Conservation (phyloP, 306 rosid genomes). For the Citrullus colocynthis region DNA sequence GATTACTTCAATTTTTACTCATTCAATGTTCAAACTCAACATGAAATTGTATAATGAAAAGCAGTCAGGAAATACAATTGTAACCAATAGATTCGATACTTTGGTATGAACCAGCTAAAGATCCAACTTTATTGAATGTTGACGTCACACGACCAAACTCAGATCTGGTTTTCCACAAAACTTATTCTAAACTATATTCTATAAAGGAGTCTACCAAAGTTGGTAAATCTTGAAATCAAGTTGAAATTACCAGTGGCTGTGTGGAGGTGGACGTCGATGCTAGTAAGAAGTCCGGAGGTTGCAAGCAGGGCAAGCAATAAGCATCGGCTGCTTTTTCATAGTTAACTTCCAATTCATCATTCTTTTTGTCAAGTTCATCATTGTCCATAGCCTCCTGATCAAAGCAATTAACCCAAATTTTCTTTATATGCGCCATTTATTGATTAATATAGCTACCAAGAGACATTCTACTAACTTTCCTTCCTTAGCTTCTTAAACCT, state of each 20-base stretch:
- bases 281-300: constrained; percentile 32
- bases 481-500: no score
- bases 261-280: constrained; percentile 37
- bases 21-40: not conserved
- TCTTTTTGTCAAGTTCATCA: constrained; percentile 51
- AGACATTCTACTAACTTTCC: not conserved
- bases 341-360: constrained; percentile 37
- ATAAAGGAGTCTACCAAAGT: not conserved
- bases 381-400: constrained; percentile 58
- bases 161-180: not conserved
- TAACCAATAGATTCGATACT: not conserved
- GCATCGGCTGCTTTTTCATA: constrained; percentile 52
- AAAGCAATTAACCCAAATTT: not conserved
- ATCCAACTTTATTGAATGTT: not conserved
- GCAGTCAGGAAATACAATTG: not conserved
- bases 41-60: not conserved
- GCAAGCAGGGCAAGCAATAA: constrained; percentile 53
- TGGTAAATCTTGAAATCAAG: constrained; percentile 11
- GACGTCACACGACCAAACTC: not conserved
- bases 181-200: not conserved
- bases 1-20: not conserved
- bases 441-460: not conserved
- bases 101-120: not conserved
- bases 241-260: constrained; percentile 18
- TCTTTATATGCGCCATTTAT: not conserved